Evolutionary conservation across 139 green algal species (phyloP).

Genomic region (Chlamydomonas schloesseri): DNA sequence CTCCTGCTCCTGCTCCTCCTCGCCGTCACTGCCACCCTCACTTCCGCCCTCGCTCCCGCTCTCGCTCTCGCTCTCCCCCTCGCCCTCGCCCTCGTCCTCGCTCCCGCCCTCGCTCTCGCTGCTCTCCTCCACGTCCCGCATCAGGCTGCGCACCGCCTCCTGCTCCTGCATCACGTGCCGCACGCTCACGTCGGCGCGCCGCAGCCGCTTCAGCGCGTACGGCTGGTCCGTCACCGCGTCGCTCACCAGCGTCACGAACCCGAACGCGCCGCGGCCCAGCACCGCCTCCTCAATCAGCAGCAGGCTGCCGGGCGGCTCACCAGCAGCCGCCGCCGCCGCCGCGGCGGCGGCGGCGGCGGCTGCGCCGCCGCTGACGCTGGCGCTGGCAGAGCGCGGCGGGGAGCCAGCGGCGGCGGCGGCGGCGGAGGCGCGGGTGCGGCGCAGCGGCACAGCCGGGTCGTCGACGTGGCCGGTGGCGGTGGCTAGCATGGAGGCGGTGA

Average conservation of each 20-base stretch:
- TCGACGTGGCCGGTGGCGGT: slow-evolving; percentile 28
- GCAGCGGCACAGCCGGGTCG: not conserved
- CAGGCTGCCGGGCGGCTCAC: not conserved
- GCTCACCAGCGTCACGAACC: slow-evolving; percentile 26
- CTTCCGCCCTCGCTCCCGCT: no score
- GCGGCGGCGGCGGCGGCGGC: not conserved
- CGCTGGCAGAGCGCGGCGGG: not conserved
- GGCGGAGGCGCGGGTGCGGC: not conserved
- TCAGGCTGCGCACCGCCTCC: slow-evolving; percentile 3
- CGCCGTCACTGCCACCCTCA: no score
- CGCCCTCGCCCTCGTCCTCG: no score
- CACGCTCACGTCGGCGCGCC: not conserved
- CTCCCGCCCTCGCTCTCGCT: no score
- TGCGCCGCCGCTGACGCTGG: not conserved
- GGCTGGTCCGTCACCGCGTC: not conserved
- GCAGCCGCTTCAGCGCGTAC: slow-evolving; percentile 27
- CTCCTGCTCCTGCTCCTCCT: slow-evolving; percentile 33
- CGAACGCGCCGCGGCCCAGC: slow-evolving; percentile 28
- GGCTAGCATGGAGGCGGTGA: slow-evolving; percentile 7
- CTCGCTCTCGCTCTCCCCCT: no score
- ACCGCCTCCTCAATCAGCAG: slow-evolving; percentile 32
- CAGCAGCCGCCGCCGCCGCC: not conserved
- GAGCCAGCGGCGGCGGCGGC: not conserved
- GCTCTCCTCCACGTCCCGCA: not conserved
- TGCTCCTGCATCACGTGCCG: slow-evolving; percentile 41